These are phyloP conservation scores for Phalaenopsis aphrodite DNA, from an alignment of 106 monocot genomes.

Conservation along the genomic window DNA sequence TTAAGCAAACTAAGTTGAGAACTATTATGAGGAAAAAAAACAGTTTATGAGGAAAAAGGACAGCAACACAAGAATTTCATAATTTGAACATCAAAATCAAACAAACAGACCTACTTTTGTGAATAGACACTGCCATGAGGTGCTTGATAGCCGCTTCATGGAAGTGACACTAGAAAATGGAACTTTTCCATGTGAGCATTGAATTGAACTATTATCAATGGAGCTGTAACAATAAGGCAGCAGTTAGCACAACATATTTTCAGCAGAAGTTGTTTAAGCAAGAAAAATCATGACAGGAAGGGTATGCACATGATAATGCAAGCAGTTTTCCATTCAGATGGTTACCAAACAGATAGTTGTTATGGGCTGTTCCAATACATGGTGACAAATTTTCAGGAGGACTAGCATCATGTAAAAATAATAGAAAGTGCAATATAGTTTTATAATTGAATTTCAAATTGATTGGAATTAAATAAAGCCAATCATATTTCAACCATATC, in stretches of 20 bases:
- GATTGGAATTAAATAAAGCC: too few relatives aligned
- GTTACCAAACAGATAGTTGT: too few relatives aligned
- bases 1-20: constrained; percentile 3
- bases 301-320: background rate
- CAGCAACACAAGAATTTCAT: background rate
- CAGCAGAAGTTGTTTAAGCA: background rate
- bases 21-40: background rate
- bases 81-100: background rate
- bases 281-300: background rate
- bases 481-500: too few relatives aligned
- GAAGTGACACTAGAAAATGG: constrained; percentile 51
- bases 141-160: constrained; percentile 67
- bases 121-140: constrained; percentile 61
- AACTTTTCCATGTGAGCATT: constrained; percentile 81
- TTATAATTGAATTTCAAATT: too few relatives aligned
- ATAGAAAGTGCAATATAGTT: too few relatives aligned
- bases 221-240: constrained; percentile 35
- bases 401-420: too few relatives aligned
- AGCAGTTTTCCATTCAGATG: too few relatives aligned
- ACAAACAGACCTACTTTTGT: constrained; percentile 49
- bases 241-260: background rate
- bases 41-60: background rate
- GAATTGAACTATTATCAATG: constrained; percentile 69
- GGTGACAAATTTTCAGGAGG: too few relatives aligned
- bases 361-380: too few relatives aligned